Percentiles rank a stretch among this genome's conserved stretches.
phyloP scores from a whole-genome alignment of 805 yeast species.

The Lipomyces mesembrius region DNA sequence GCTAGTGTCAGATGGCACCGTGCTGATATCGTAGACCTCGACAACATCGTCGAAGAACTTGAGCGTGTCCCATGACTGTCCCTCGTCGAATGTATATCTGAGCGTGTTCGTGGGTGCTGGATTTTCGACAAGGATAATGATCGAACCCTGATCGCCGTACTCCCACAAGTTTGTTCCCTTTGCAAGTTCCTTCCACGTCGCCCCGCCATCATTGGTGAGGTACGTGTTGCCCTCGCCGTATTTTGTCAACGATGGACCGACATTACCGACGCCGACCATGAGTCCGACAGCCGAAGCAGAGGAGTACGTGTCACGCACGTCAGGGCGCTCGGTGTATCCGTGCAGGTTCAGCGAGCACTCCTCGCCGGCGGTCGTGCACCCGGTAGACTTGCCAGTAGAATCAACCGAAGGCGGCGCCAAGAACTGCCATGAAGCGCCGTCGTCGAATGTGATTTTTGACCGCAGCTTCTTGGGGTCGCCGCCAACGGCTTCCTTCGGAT shows the following conservation, averaged over 20 bases:
- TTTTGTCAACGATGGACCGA: slow-evolving; percentile 64
- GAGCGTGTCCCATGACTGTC: slow-evolving; percentile 71
- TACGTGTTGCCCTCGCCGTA: slow-evolving; percentile 67
- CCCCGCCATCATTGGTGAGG: slow-evolving; percentile 87
- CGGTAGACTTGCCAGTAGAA: slow-evolving; percentile 60
- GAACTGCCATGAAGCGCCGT: slow-evolving; percentile 85
- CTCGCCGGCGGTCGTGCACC: slow-evolving; percentile 57
- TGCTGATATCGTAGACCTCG: slow-evolving; percentile 71
- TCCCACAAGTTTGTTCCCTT: slow-evolving; percentile 89
- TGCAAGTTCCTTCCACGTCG: slow-evolving; percentile 78
- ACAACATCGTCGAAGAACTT: slow-evolving; percentile 64
- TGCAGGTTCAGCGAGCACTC: slow-evolving; percentile 84
- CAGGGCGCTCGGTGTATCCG: slow-evolving; percentile 86
- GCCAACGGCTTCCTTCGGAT: slow-evolving; percentile 51
- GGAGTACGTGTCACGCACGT: slow-evolving; percentile 80
- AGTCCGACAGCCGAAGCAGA: slow-evolving; percentile 90
- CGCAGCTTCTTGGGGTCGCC: slow-evolving; percentile 57
- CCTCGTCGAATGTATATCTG: slow-evolving; percentile 76
- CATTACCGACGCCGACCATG: slow-evolving; percentile 91
- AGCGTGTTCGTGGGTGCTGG: slow-evolving; percentile 62
- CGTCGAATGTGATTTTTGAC: slow-evolving; percentile 81
- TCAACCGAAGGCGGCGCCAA: slow-evolving; percentile 71
- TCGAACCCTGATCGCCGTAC: slow-evolving; percentile 92
- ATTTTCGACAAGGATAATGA: slow-evolving; percentile 71
- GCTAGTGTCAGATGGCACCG: slow-evolving; percentile 91